phyloP scores from a whole-genome alignment of 345 rosid species.

The Limnanthes douglasii region DNA sequence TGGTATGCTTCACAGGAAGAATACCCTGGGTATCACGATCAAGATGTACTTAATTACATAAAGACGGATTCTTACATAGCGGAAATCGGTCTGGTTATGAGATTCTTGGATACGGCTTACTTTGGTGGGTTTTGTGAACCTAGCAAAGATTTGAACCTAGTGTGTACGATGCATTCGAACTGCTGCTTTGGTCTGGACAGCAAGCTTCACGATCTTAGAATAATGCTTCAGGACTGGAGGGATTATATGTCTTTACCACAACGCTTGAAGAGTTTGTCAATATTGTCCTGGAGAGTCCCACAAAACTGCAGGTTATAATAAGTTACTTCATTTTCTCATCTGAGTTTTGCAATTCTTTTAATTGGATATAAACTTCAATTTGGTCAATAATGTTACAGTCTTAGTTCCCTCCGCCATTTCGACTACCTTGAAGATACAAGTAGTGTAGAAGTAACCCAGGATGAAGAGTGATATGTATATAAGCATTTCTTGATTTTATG shows the following conservation, averaged over 20 bases:
- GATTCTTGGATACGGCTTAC: slow-evolving; percentile 58
- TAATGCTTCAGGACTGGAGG: slow-evolving; percentile 80
- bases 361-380: slow-evolving; percentile 1
- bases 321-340: background rate
- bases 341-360: background rate
- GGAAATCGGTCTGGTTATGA: slow-evolving; percentile 39
- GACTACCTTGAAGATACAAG: slow-evolving; percentile 6
- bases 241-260: slow-evolving; percentile 40
- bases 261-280: slow-evolving; percentile 21
- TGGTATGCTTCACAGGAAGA: slow-evolving; percentile 53
- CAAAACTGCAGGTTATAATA: slow-evolving; percentile 56
- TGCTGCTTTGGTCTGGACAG: slow-evolving; percentile 66
- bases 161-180: slow-evolving; percentile 85
- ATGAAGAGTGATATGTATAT: slow-evolving; percentile 11
- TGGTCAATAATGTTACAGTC: slow-evolving; percentile 17
- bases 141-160: slow-evolving; percentile 55
- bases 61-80: slow-evolving; percentile 33
- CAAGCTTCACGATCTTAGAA: slow-evolving; percentile 62
- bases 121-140: slow-evolving; percentile 88
- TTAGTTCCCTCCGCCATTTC: slow-evolving; percentile 23
- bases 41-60: slow-evolving; percentile 60
- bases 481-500: too few relatives aligned
- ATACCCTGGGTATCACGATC: slow-evolving; percentile 57
- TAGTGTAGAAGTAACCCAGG: slow-evolving; percentile 6
- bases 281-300: slow-evolving; percentile 57